Conservation (phyloP, 768 basidiomycete genomes). For the Hygrophorus russula region DNA sequence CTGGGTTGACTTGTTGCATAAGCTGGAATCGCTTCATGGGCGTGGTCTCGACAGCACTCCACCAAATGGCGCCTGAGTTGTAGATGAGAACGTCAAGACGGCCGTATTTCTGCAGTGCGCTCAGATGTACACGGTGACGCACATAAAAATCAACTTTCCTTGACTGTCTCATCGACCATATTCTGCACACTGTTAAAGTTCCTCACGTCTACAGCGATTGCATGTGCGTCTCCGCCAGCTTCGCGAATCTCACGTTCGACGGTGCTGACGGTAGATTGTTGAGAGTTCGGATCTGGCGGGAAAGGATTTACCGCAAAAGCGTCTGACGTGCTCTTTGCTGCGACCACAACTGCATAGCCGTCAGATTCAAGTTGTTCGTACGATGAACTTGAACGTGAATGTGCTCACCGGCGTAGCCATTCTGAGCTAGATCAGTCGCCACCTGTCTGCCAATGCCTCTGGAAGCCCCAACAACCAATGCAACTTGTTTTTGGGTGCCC, state of each 20-base stretch:
- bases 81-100: conserved; percentile 11
- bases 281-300: conserved; percentile 10
- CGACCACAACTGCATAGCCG: conserved; percentile 7
- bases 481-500: conserved; percentile 7
- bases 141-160: not conserved
- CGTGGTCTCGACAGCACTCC: conserved; percentile 9
- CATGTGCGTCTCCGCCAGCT: conserved; percentile 8
- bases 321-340: conserved; percentile 11
- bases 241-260: conserved; percentile 11
- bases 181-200: conserved; percentile 5
- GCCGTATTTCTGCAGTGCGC: conserved; percentile 6
- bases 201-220: conserved; percentile 8
- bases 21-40: conserved; percentile 11
- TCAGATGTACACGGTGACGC: not conserved
- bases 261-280: conserved; percentile 9
- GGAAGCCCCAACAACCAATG: conserved; percentile 11
- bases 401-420: conserved; percentile 10
- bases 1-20: conserved; percentile 11
- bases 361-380: not conserved
- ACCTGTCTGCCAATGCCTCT: conserved; percentile 11
- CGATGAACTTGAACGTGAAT: not conserved
- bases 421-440: conserved; percentile 8
- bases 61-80: conserved; percentile 13
- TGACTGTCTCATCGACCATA: conserved; percentile 3
- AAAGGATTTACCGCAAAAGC: conserved; percentile 7